Evolutionary conservation across 2,329 filamentous ascomycete species (phyloP), one percentile per base, ranked within the genome.

Genomic region (Sclerotinia subarctica): DNA sequence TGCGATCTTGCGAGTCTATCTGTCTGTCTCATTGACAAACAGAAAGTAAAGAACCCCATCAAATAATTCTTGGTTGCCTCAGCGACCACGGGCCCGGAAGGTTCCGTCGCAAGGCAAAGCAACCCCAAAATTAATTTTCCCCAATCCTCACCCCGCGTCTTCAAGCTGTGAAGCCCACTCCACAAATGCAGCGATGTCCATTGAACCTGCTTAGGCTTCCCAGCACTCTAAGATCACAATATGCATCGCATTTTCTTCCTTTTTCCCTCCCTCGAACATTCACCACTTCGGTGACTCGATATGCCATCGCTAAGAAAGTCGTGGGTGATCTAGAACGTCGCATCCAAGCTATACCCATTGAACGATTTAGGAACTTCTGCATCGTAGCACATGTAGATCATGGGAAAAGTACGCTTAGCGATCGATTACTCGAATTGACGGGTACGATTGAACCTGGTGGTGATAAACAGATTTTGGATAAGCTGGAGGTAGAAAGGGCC

Each of bases 341-440:
- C 72, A 93, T 94, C 69, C 83, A 88, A 21, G 87, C 86, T 7
- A 94, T 94, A 66, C 91, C 91, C 2, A 90, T 94, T 75, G 87
- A 90, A 68, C 86, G 91, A 26, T 94, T 88, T 73, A 90, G 95
- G 71, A 99, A 99, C 79, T 99, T 99, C 79, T 99, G 95, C 80
- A 98, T 99, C 76, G 94, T 99, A 64, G 95, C 95, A 13, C 95
- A 99, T 79, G 96, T 99, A 77, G 95, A 99, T 79, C 95, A 99
- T 88, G 95, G 95, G 76, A 99, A 99, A 81, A 96, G 92, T 77
- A 99, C 95, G 5, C 88, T 99, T 65, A 94, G 90, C 73, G 95
- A 99, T 77, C 90, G 95, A 3, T 82, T 99, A 66, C 86, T 99
- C 70, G 95, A 99, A 83, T 84, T 96, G 72, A 99, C 95, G 0